Base-by-base conservation (phyloP, 805 yeast genomes). In the Wickerhamiella musiphila region DNA sequence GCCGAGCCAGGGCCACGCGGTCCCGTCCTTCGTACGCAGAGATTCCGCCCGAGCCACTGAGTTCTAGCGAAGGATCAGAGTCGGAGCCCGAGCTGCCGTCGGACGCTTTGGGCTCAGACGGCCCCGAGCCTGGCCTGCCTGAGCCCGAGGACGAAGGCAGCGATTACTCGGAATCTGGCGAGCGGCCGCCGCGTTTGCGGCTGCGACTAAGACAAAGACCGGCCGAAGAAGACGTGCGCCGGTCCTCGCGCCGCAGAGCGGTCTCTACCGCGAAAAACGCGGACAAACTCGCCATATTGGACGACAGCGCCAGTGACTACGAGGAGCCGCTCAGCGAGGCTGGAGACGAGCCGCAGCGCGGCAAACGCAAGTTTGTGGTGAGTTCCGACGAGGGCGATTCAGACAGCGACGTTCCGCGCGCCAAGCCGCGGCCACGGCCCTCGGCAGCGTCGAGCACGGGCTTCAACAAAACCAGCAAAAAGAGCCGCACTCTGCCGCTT, bases 401-500 rank as follows among this genome's bases (percentile, higher is more conserved):
- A 5, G 23, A 19, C 16, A 17, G 13, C 18, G 16, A 12, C 18
- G 18, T 4, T 18, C 15, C 4, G 23, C n/a, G 14, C 4, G 18
- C 9, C n/a, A 10, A 7, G 14, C 26, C 18, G 18, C 17, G 18
- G 26, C 26, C 26, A 3, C 26, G 26, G 26, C 8, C 18, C 4
- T 4, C 26, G 8, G 18, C 9, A 3, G 18, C 26, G 7, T 18
- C 18, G n/a, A 16, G 26, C 8, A 16, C 18, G 10, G 9, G 12
- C 6, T 16, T 24, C 18, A 13, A 33, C 35, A 29, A 33, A 13
- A 31, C n/a, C n/a, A n/a, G n/a, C n/a, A n/a, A n/a, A n/a, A n/a
- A n/a, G 11, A 34, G 34, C 7, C 25, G 18, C 7, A 33, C 36
- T 29, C 33, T 35, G 23, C 39, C 38, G 14, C 36, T 33, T 17